Percentiles rank a stretch among this genome's conserved stretches.
These are phyloP conservation scores for Zymoseptoria crescenta DNA, from an alignment of 2,329 filamentous ascomycete genomes.

Conservation along the genomic window DNA sequence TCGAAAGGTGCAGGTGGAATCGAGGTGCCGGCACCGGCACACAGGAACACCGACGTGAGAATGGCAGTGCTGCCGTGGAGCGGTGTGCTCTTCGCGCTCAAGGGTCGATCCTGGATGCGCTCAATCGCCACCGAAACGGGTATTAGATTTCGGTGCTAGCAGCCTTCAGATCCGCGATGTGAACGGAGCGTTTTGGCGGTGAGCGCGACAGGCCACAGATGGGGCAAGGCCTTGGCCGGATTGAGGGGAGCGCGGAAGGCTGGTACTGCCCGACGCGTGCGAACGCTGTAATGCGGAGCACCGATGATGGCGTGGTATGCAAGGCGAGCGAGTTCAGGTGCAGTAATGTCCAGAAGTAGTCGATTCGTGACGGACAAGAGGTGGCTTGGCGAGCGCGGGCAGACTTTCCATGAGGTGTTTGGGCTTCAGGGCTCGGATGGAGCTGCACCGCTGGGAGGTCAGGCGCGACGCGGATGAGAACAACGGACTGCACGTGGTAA, in stretches of 20 bases:
- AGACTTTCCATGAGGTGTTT: neutral
- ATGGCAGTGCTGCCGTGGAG: constrained; percentile 14
- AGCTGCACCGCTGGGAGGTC: neutral
- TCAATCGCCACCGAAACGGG: constrained; percentile 6
- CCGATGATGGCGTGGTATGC: neutral
- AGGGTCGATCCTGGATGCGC: constrained; percentile 9
- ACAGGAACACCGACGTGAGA: constrained; percentile 5
- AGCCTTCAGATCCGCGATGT: neutral
- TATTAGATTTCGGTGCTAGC: neutral
- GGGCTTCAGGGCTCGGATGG: too few species aligned
- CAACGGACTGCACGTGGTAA: neutral
- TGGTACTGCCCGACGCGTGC: neutral
- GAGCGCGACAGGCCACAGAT: constrained; percentile 1
- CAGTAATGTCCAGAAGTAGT: neutral
- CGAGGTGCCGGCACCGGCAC: constrained; percentile 19
- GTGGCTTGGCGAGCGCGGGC: constrained; percentile 1
- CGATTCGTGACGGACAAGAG: constrained; percentile 1
- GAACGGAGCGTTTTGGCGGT: neutral
- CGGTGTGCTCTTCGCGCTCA: constrained; percentile 15
- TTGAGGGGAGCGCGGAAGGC: neutral
- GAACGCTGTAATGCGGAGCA: neutral
- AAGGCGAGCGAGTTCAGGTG: neutral
- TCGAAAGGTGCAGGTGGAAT: constrained; percentile 16
- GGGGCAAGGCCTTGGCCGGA: constrained; percentile 1
- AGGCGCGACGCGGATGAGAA: neutral